A percentile compares a stretch with the other conserved stretches of the same genome.
phyloP scores from a whole-genome alignment of 805 yeast species.

The Barnettozyma salicaria region DNA sequence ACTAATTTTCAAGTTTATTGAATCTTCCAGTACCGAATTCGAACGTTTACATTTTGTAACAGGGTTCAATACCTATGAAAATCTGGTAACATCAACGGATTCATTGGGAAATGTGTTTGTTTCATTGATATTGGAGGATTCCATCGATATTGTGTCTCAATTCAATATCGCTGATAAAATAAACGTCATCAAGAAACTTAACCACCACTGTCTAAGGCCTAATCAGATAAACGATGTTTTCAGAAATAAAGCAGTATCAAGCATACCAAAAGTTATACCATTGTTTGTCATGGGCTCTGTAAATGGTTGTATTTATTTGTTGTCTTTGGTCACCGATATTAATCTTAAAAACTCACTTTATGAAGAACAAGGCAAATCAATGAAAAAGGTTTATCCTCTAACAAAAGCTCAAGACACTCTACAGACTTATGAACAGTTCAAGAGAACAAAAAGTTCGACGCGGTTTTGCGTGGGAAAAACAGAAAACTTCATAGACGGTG shows the following conservation, averaged over 20 bases:
- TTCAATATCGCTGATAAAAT: constrained; percentile 23
- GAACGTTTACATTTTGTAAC: constrained; percentile 13
- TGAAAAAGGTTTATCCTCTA: constrained; percentile 6
- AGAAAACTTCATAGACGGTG: constrained; percentile 18
- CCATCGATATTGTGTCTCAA: constrained; percentile 6
- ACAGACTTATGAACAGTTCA: constrained; percentile 2
- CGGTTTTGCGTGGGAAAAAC: constrained; percentile 1
- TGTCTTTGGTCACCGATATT: constrained; percentile 14
- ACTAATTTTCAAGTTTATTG: constrained; percentile 12
- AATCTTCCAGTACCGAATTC: constrained; percentile 5
- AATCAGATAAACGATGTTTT: constrained; percentile 2
- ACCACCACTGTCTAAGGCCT: neutral
- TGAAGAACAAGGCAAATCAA: neutral
- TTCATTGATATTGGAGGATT: constrained; percentile 1
- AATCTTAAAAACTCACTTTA: constrained; percentile 6
- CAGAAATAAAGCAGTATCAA: neutral
- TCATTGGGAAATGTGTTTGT: constrained; percentile 16
- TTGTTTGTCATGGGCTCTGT: constrained; percentile 23
- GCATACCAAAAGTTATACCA: constrained; percentile 13
- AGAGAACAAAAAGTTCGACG: constrained; percentile 3
- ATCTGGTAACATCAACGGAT: constrained; percentile 13
- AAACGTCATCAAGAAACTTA: constrained; percentile 19
- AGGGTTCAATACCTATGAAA: constrained; percentile 13
- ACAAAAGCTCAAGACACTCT: neutral
- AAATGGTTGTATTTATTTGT: constrained; percentile 23